Percentiles rank a stretch among this genome's conserved stretches.
Evolutionary conservation across 2,329 filamentous ascomycete species (phyloP).

Genomic region (Cladobotryum protrusum): DNA sequence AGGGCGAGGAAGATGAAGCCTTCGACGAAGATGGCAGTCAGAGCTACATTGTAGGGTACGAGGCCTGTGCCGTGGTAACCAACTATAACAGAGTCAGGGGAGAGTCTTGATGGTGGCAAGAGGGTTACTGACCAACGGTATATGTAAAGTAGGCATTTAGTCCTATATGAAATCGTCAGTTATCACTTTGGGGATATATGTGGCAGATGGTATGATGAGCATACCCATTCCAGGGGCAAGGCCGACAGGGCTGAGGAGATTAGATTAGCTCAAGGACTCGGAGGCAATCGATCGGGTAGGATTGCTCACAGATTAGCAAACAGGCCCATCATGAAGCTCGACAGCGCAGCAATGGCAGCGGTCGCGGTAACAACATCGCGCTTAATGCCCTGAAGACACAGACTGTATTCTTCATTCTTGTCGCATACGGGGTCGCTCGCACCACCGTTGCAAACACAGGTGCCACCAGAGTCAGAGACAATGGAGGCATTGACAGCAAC

Average conservation of each 20-base stretch:
- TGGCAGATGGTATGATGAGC: constrained; percentile 3
- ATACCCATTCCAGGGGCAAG: constrained; percentile 39
- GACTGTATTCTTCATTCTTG: constrained; percentile 50
- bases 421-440: constrained; percentile 47
- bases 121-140: constrained; percentile 36
- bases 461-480: constrained; percentile 62
- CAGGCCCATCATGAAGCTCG: constrained; percentile 77
- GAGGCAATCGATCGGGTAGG: background rate
- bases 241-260: constrained; percentile 26
- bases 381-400: constrained; percentile 60
- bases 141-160: constrained; percentile 85
- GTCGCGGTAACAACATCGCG: constrained; percentile 80
- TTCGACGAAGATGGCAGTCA: constrained; percentile 85
- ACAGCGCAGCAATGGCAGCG: constrained; percentile 71
- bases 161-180: constrained; percentile 28
- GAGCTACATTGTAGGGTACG: constrained; percentile 67
- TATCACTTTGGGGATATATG: background rate
- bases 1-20: constrained; percentile 79
- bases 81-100: constrained; percentile 36
- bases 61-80: constrained; percentile 67
- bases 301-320: constrained; percentile 63
- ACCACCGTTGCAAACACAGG: constrained; percentile 62
- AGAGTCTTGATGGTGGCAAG: background rate
- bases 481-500: constrained; percentile 49
- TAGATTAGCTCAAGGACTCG: background rate